Percentiles rank a stretch among this genome's conserved stretches.
Conservation (phyloP, 192 early-diverging fungal genomes). For the Mortierella alpina region DNA sequence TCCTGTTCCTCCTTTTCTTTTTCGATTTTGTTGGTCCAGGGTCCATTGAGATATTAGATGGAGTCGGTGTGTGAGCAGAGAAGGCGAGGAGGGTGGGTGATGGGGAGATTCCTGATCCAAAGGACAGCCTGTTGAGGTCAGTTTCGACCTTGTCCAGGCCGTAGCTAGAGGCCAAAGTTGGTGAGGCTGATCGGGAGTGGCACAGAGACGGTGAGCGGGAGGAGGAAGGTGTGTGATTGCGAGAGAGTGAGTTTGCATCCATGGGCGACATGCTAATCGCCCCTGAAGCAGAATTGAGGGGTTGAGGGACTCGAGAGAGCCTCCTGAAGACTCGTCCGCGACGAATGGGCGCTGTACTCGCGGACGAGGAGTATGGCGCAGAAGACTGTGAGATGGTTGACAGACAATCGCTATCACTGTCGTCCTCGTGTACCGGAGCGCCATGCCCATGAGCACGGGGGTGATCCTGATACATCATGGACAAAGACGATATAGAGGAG, state of each 20-base stretch:
- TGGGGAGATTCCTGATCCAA: not conserved
- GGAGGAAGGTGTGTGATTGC: conserved; percentile 13
- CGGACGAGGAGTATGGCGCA: conserved; percentile 24
- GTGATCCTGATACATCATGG: no score
- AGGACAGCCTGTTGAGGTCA: not conserved
- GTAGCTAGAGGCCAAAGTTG: not conserved
- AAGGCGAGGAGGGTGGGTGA: no score
- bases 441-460: not conserved
- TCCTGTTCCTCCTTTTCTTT: not conserved
- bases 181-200: not conserved
- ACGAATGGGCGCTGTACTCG: conserved; percentile 35
- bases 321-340: conserved; percentile 22
- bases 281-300: not conserved
- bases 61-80: no score
- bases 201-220: conserved; percentile 18
- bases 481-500: no score
- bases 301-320: not conserved
- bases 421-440: conserved; percentile 1
- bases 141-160: not conserved
- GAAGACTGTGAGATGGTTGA: conserved; percentile 40
- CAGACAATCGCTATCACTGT: conserved; percentile 31
- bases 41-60: no score
- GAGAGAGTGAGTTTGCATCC: not conserved
- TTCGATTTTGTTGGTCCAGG: not conserved
- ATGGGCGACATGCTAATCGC: not conserved